Evolutionary conservation across 345 rosid genomes (phyloP).

Genomic region (Rhizophora mangle): DNA sequence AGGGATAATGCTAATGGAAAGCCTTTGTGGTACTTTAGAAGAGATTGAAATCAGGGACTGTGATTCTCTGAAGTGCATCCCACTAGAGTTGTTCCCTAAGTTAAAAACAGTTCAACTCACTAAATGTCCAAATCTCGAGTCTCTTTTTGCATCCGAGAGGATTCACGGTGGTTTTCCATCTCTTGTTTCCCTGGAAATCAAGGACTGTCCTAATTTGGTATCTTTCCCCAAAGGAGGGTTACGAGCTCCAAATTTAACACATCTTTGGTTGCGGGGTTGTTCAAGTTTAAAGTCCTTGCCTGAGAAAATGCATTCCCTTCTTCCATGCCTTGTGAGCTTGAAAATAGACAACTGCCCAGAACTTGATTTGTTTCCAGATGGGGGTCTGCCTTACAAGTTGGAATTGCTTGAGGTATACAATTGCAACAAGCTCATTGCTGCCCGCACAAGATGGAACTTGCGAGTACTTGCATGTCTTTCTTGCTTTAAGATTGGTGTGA

Average conservation of each 20-base stretch:
- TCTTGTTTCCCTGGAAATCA: constrained; percentile 2
- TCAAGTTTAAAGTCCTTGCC: constrained; percentile 4
- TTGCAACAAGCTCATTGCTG: constrained; percentile 11
- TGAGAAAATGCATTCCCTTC: constrained; percentile 5
- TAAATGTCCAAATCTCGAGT: constrained; percentile 8
- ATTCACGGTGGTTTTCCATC: neutral
- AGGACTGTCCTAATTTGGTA: constrained; percentile 5
- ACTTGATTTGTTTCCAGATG: constrained; percentile 12
- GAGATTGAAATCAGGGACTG: constrained; percentile 7
- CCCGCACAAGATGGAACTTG: constrained; percentile 2
- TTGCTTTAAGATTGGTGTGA: neutral
- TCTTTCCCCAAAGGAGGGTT: constrained; percentile 12
- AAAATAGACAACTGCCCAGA: constrained; percentile 9
- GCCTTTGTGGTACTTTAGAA: neutral
- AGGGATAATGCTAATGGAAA: neutral
- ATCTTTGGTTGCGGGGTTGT: constrained; percentile 1
- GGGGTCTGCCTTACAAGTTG: constrained; percentile 10
- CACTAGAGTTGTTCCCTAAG: constrained; percentile 4
- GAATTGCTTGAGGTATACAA: neutral
- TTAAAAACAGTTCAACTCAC: neutral
- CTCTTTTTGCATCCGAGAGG: neutral
- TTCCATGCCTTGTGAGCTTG: constrained; percentile 6
- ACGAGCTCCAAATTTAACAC: neutral
- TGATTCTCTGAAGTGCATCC: constrained; percentile 6
- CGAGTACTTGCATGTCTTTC: constrained; percentile 2